Evolutionary conservation across 305 asterid genomes (phyloP).

Genomic region (Lippia alba): DNA sequence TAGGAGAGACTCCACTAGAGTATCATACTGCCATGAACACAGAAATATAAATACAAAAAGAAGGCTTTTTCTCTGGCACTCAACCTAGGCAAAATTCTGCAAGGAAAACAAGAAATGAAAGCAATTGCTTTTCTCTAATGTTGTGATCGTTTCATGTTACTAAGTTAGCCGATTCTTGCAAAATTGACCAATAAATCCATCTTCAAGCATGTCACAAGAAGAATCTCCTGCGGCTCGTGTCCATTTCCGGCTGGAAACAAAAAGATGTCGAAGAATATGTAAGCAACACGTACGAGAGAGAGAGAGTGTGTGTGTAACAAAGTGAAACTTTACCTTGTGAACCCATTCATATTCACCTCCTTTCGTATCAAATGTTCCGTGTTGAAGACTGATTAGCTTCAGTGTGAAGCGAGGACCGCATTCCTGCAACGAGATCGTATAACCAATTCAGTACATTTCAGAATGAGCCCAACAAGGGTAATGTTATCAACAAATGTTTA

Average conservation of each 20-base stretch:
- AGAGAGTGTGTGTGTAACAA: neutral
- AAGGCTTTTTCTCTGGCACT: too few species aligned
- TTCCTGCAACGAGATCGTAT: slow-evolving; percentile 52
- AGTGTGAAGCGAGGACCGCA: slow-evolving; percentile 96
- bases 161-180: neutral
- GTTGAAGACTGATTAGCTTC: slow-evolving; percentile 86
- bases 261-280: slow-evolving; percentile 4
- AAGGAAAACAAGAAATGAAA: neutral
- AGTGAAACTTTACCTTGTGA: slow-evolving; percentile 68
- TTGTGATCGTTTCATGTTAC: neutral
- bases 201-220: slow-evolving; percentile 56
- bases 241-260: slow-evolving; percentile 87
- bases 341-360: slow-evolving; percentile 97
- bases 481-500: too few species aligned
- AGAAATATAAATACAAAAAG: neutral
- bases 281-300: slow-evolving; percentile 2
- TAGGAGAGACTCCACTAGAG: too few species aligned
- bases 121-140: neutral
- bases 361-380: slow-evolving; percentile 89
- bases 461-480: too few species aligned
- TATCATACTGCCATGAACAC: neutral
- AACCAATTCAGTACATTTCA: neutral
- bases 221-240: slow-evolving; percentile 92
- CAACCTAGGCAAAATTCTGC: neutral
- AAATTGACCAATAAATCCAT: neutral